These are phyloP conservation scores for Hypoxylon sp. DNA, from an alignment of 2,329 filamentous ascomycete genomes.

Conservation along the genomic window DNA sequence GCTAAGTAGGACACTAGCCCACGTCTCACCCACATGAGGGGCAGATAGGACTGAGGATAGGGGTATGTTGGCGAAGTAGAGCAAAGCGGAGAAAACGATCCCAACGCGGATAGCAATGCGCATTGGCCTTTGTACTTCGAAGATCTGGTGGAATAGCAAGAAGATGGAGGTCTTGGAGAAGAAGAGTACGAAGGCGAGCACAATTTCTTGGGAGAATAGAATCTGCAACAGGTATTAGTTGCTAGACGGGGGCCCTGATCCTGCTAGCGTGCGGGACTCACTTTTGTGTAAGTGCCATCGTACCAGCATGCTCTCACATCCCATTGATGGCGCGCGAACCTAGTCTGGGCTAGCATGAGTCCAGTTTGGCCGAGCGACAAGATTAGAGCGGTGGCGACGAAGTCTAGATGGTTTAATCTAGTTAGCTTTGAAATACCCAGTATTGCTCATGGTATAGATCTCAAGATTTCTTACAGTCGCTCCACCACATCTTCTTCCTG, in stretches of 20 bases:
- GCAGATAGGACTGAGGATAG: neutral
- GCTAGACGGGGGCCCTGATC: no score
- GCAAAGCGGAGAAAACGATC: neutral
- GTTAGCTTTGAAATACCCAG: neutral
- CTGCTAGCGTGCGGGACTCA: no score
- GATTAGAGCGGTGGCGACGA: neutral
- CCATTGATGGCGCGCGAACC: constrained; percentile 2
- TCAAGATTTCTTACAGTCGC: neutral
- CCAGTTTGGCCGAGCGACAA: neutral
- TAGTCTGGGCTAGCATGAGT: neutral
- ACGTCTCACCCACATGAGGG: neutral
- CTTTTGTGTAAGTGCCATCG: neutral
- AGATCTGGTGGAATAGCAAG: neutral
- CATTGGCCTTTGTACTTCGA: neutral
- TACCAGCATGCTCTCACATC: neutral
- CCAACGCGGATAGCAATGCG: neutral
- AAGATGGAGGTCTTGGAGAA: constrained; percentile 2
- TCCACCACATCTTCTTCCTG: neutral
- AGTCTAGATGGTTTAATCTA: neutral
- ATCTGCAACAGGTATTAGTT: neutral
- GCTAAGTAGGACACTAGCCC: neutral
- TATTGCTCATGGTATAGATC: neutral
- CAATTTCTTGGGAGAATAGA: neutral
- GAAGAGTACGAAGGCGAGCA: neutral
- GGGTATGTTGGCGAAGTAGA: neutral